A percentile compares a stretch with the other conserved stretches of the same genome.
These are phyloP conservation scores for Talaromyces funiculosus DNA, from an alignment of 2,329 filamentous ascomycete species.

Conservation along the genomic window DNA sequence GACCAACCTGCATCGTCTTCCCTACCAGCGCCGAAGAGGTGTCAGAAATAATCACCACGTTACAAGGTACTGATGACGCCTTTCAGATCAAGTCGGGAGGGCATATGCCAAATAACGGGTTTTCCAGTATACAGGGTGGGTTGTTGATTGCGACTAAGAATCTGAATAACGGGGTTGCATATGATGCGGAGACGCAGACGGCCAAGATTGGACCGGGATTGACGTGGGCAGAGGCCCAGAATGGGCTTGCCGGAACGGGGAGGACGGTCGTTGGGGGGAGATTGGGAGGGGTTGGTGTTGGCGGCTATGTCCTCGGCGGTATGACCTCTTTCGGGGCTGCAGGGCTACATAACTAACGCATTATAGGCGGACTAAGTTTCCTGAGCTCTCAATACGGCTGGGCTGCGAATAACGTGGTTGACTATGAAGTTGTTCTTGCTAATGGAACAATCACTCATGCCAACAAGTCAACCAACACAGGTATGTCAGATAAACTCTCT, in stretches of 20 bases:
- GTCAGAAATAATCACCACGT: slow-evolving; percentile 46
- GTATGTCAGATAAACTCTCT: slow-evolving; percentile 12
- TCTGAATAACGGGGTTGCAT: slow-evolving; percentile 30
- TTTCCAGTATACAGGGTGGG: slow-evolving; percentile 42
- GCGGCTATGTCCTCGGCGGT: slow-evolving; percentile 44
- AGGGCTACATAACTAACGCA: not conserved
- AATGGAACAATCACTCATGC: slow-evolving; percentile 43
- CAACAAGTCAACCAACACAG: slow-evolving; percentile 30
- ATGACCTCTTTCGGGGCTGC: slow-evolving; percentile 13
- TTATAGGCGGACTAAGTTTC: slow-evolving; percentile 40
- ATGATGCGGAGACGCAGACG: slow-evolving; percentile 32
- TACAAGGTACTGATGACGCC: slow-evolving; percentile 44
- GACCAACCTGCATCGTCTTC: slow-evolving; percentile 44
- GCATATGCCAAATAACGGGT: slow-evolving; percentile 44
- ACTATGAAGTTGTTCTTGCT: slow-evolving; percentile 45
- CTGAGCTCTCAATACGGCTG: slow-evolving; percentile 48
- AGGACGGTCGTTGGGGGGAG: slow-evolving; percentile 41
- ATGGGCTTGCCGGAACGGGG: slow-evolving; percentile 26
- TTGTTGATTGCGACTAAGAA: slow-evolving; percentile 44
- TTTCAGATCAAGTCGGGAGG: slow-evolving; percentile 53
- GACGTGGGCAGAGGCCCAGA: slow-evolving; percentile 31
- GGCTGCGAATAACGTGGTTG: slow-evolving; percentile 44
- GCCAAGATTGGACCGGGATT: slow-evolving; percentile 36
- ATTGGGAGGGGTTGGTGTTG: slow-evolving; percentile 45
- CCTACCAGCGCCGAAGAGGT: slow-evolving; percentile 49